Evolutionary conservation across 1,139 yeast genomes (phyloP).

Genomic region (Candida glucosophila): DNA sequence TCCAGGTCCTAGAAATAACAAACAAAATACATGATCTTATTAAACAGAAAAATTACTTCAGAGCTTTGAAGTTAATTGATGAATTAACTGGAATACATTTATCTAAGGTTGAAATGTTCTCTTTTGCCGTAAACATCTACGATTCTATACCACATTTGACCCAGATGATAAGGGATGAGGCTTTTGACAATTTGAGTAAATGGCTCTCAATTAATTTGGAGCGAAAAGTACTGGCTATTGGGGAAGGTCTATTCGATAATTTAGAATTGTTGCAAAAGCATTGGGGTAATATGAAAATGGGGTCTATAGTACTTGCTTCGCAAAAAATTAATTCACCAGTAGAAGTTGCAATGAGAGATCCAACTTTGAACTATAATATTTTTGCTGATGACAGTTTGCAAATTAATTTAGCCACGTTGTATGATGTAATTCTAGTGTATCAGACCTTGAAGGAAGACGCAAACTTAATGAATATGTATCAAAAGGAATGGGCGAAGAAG

Average conservation of each 20-base stretch:
- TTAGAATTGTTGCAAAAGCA: constrained; percentile 44
- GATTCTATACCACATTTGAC: constrained; percentile 74
- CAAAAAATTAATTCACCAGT: constrained; percentile 82
- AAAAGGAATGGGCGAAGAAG: constrained; percentile 67
- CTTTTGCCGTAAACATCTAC: constrained; percentile 65
- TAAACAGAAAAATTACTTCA: constrained; percentile 67
- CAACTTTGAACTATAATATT: constrained; percentile 37
- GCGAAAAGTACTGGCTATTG: constrained; percentile 51
- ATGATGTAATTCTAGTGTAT: constrained; percentile 78
- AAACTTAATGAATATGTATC: constrained; percentile 51
- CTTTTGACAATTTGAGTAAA: constrained; percentile 61
- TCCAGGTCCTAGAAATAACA: constrained; percentile 78
- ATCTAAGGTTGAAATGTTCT: constrained; percentile 64
- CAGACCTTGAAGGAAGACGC: constrained; percentile 61
- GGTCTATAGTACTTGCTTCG: constrained; percentile 31
- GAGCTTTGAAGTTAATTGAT: constrained; percentile 77
- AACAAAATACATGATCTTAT: constrained; percentile 81
- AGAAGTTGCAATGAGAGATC: constrained; percentile 63
- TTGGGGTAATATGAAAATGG: constrained; percentile 44
- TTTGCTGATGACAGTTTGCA: constrained; percentile 36
- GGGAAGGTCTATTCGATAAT: constrained; percentile 49
- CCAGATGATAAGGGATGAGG: constrained; percentile 68
- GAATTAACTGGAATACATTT: constrained; percentile 61
- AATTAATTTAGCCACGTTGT: constrained; percentile 60
- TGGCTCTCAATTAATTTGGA: constrained; percentile 64